phyloP scores from a whole-genome alignment of 331 rosid species.

The Cydonia oblonga region DNA sequence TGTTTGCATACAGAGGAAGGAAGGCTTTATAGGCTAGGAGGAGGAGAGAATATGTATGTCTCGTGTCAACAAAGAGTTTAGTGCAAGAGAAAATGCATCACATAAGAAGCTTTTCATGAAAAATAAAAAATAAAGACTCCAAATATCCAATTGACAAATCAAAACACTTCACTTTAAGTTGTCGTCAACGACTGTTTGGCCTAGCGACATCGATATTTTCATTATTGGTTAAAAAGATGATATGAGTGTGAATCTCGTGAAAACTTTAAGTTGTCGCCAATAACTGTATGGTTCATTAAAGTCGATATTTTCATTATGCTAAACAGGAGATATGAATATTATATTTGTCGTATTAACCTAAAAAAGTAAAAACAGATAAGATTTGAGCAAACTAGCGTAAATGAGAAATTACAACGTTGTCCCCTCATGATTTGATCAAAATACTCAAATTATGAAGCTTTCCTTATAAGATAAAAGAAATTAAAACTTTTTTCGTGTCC shows the following conservation, averaged over 20 bases:
- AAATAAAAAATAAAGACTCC: neutral
- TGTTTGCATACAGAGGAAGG: constrained; percentile 5
- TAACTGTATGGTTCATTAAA: too few species aligned
- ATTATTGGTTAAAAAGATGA: too few species aligned
- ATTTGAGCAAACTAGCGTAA: too few species aligned
- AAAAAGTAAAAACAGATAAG: too few species aligned
- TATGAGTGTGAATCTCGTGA: too few species aligned
- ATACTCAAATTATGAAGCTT: neutral
- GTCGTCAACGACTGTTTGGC: neutral
- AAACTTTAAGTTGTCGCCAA: too few species aligned
- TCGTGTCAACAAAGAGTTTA: constrained; percentile 12
- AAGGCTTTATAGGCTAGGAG: neutral
- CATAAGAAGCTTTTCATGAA: neutral
- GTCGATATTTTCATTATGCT: too few species aligned
- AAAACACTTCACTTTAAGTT: neutral
- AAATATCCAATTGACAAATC: neutral
- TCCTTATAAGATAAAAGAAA: neutral
- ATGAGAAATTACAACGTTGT: too few species aligned
- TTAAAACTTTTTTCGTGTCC: neutral
- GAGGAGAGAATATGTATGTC: neutral
- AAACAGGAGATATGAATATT: too few species aligned
- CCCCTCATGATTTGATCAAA: neutral
- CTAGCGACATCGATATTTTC: neutral
- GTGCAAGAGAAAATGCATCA: neutral
- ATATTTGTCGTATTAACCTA: too few species aligned